Base-by-base conservation (phyloP, 1,139 yeast genomes). In the Pichiaceae sp. region DNA sequence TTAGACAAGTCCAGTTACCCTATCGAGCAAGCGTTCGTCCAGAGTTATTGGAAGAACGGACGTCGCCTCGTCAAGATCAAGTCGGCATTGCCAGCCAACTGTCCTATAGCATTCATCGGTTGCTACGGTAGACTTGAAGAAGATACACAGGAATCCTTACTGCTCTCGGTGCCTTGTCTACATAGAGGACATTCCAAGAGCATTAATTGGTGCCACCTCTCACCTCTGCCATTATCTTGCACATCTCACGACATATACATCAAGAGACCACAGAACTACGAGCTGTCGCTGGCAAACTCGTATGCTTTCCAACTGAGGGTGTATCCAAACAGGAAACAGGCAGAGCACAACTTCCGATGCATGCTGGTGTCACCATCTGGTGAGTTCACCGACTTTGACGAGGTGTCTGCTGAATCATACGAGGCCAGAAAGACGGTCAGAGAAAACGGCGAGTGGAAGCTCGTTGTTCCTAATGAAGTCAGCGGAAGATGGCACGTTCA, bases 301-400 rank as follows among this genome's bases (percentile, higher is more conserved):
- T 31, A 35, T 26, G 18, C 15, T 17, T 35, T 34, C 17, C 16
- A 15, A 16, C n/a, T 35, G 24, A 20, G 18, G 28, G 32, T 20
- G 12, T 15, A 4, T n/a, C 26, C 5, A 20, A 38, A 29, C 30
- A 34, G 19, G 17, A 31, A n/a, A 31, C 32, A 14, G 25, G 28
- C 16, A 32, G 24, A 14, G 20, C 6, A 29, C 18, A 38, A 32
- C 14, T 37, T 41, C 25, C 36, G 39, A 11, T 41, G 86, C 38
- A 89, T 84, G 2, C 60, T 89, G 19, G 91, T 84, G 54, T 72
- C 91, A 0, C 96, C 97, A 1, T 74, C 85, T 1, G 96, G 96
- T 1, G 79, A 80, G 45, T 73, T 84, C 45, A 72, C 71, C 47
- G 77, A 81, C 49, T 62, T 89, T 40, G 58, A 57, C 26, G 68